These are phyloP conservation scores for Aspergillus avenaceus DNA, from an alignment of 495 filamentous ascomycete species.

Conservation along the genomic window DNA sequence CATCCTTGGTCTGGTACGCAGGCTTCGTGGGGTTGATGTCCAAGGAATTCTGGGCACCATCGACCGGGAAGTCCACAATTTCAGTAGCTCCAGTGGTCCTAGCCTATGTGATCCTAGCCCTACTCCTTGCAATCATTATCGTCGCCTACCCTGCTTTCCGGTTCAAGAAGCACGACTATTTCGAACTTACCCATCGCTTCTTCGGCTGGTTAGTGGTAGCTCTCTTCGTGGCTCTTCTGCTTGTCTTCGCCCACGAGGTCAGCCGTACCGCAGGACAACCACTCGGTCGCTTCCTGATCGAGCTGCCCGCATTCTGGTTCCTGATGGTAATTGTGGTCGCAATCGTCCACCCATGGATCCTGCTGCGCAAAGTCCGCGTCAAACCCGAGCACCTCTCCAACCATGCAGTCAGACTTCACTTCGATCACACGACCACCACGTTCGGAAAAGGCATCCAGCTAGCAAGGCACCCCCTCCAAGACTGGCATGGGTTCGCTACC, in stretches of 20 bases:
- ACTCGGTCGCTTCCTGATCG: constrained; percentile 32
- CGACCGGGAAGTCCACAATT: constrained; percentile 13
- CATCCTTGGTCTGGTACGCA: constrained; percentile 66
- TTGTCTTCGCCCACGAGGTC: constrained; percentile 34
- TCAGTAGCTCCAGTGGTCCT: constrained; percentile 31
- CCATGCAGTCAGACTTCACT: constrained; percentile 70
- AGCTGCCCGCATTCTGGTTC: constrained; percentile 42
- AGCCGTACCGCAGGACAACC: constrained; percentile 19
- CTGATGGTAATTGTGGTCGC: constrained; percentile 32
- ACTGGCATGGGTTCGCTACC: constrained; percentile 81
- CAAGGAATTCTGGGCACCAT: constrained; percentile 33
- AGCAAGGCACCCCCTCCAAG: constrained; percentile 55
- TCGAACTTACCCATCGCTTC: constrained; percentile 55
- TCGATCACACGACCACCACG: constrained; percentile 50
- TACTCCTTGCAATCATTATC: constrained; percentile 40
- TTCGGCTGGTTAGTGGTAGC: constrained; percentile 48
- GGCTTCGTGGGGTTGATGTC: constrained; percentile 51
- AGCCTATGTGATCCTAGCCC: constrained; percentile 34
- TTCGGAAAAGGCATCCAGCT: constrained; percentile 47
- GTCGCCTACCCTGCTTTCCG: constrained; percentile 45
- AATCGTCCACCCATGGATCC: constrained; percentile 40
- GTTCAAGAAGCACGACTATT: constrained; percentile 47
- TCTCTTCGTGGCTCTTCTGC: constrained; percentile 41
- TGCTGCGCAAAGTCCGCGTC: constrained; percentile 50
- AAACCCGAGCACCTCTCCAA: constrained; percentile 59